A percentile compares a stretch with the other conserved stretches of the same genome.
phyloP scores from a whole-genome alignment of 2,329 filamentous ascomycete species.

The Colletotrichum noveboracense region DNA sequence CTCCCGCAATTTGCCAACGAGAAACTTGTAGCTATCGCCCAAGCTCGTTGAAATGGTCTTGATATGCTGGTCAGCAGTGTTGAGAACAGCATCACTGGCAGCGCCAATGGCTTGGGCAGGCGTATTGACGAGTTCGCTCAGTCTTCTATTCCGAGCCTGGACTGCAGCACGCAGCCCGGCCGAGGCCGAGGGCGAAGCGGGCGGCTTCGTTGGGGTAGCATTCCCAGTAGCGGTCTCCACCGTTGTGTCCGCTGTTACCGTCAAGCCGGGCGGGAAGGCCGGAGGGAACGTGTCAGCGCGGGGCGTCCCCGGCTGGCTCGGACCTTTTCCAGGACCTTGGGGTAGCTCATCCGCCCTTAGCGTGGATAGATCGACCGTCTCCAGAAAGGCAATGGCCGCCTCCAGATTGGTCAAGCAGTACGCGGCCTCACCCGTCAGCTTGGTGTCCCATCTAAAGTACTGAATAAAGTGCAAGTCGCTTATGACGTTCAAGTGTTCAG shows the following conservation, averaged over 20 bases:
- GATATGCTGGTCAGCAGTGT: constrained; percentile 87
- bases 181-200: constrained; percentile 38
- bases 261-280: constrained; percentile 54
- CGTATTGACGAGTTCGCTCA: constrained; percentile 87
- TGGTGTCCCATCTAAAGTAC: constrained; percentile 82
- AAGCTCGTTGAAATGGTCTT: constrained; percentile 92
- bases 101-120: constrained; percentile 82
- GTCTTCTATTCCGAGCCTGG: constrained; percentile 70
- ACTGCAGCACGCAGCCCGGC: constrained; percentile 48
- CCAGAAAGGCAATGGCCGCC: constrained; percentile 90
- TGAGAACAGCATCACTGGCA: constrained; percentile 84
- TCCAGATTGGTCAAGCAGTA: constrained; percentile 97
- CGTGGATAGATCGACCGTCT: constrained; percentile 93
- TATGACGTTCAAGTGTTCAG: constrained; percentile 85
- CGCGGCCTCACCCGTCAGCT: constrained; percentile 90
- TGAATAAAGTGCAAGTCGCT: constrained; percentile 97
- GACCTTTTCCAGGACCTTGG: constrained; percentile 67
- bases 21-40: constrained; percentile 91
- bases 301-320: constrained; percentile 50
- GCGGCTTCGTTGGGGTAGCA: constrained; percentile 38
- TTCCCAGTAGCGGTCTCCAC: constrained; percentile 36
- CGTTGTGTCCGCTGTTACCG: constrained; percentile 32
- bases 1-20: constrained; percentile 88
- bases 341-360: constrained; percentile 80
- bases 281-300: constrained; percentile 62